A percentile compares a stretch with the other conserved stretches of the same genome.
Conservation (phyloP, 2,329 filamentous ascomycete genomes). For the Fusarium compactum region DNA sequence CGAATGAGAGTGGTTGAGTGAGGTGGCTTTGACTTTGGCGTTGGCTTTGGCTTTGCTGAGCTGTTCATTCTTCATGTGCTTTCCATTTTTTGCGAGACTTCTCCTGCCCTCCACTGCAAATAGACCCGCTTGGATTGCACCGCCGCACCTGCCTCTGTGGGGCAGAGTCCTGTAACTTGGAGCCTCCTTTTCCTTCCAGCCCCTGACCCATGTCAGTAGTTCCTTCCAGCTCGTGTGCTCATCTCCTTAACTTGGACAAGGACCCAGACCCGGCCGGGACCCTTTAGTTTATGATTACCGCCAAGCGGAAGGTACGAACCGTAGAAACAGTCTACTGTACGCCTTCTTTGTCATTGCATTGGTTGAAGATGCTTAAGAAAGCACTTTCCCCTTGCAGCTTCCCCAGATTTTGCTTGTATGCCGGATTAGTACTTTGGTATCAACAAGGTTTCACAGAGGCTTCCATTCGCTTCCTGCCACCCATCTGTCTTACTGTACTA, state of each 20-base stretch:
- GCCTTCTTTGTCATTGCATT: conserved; percentile 12
- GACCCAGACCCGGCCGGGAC: background rate
- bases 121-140: conserved; percentile 26
- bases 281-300: background rate
- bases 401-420: conserved; percentile 28
- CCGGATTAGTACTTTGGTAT: conserved; percentile 8
- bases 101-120: conserved; percentile 1
- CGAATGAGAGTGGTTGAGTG: conserved; percentile 5
- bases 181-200: conserved; percentile 28
- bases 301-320: conserved; percentile 14
- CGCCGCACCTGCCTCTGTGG: conserved; percentile 32
- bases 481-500: background rate
- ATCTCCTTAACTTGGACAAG: conserved; percentile 13
- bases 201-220: conserved; percentile 15
- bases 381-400: conserved; percentile 11
- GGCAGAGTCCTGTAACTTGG: conserved; percentile 26
- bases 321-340: background rate
- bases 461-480: conserved; percentile 26
- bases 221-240: conserved; percentile 16
- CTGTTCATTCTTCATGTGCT: conserved; percentile 41
- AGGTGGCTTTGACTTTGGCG: conserved; percentile 15
- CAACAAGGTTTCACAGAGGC: conserved; percentile 15
- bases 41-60: conserved; percentile 18
- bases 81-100: conserved; percentile 34
- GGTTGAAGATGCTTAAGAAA: background rate